These are phyloP conservation scores for Globisporangium lucens DNA, from an alignment of 352 stramenopile species.

Conservation along the genomic window DNA sequence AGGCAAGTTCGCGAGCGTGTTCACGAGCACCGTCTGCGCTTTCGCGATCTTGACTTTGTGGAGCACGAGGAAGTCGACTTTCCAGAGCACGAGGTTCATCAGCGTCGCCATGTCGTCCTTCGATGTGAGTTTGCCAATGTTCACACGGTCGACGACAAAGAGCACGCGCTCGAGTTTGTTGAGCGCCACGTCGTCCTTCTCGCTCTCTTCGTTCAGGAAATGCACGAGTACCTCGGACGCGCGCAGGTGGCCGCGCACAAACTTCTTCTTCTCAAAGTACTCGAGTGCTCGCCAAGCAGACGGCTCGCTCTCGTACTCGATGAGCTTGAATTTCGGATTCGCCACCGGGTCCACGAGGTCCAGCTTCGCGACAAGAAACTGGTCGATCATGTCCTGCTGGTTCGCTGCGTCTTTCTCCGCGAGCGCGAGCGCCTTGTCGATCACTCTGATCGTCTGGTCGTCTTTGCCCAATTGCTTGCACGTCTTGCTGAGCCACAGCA, in stretches of 20 bases:
- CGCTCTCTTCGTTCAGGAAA: conserved; percentile 18
- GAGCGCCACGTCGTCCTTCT: conserved; percentile 14
- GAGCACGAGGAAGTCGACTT: conserved; percentile 33
- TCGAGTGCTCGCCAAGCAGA: conserved; percentile 40
- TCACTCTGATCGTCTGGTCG: conserved; percentile 16
- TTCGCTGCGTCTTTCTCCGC: conserved; percentile 23
- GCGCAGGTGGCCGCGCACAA: conserved; percentile 43
- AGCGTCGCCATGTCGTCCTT: conserved; percentile 32
- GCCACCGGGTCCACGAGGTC: conserved; percentile 36
- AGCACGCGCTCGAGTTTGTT: conserved; percentile 35
- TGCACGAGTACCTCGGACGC: conserved; percentile 28
- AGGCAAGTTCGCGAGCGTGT: conserved; percentile 24
- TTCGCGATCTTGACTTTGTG: conserved; percentile 5
- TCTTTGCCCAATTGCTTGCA: conserved; percentile 32
- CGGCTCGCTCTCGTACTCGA: conserved; percentile 15
- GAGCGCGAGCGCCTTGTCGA: conserved; percentile 18
- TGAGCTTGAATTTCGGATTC: conserved; percentile 17
- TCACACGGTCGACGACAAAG: conserved; percentile 34
- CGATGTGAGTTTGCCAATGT: conserved; percentile 29
- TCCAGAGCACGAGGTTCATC: conserved; percentile 35
- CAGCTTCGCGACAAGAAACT: conserved; percentile 49
- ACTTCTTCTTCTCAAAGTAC: conserved; percentile 50
- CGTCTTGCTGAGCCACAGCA: conserved; percentile 53
- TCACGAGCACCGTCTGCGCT: conserved; percentile 29
- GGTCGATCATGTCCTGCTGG: conserved; percentile 35